Percentiles rank a stretch among this genome's conserved stretches.
phyloP scores from a whole-genome alignment of 164 flowering plant species.

The Houttuynia cordata region DNA sequence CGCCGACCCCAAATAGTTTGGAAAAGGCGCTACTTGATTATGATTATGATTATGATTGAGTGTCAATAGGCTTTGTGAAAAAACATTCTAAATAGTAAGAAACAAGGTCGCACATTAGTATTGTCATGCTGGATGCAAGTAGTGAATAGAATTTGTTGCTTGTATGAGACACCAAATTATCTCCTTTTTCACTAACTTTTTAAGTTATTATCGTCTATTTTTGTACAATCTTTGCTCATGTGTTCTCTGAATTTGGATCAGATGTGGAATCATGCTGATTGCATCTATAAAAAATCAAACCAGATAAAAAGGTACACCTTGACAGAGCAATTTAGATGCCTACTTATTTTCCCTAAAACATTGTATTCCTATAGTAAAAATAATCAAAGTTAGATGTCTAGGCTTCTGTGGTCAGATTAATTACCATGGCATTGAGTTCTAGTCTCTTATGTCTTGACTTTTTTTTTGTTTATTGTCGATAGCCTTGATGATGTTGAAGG shows the following conservation, averaged over 20 bases:
- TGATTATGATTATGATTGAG: no score
- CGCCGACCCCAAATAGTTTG: no score
- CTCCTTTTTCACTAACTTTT: neutral
- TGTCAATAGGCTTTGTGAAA: no score
- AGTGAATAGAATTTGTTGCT: neutral
- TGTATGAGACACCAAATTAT: neutral
- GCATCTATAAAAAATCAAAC: constrained; percentile 73
- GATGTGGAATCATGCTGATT: constrained; percentile 92
- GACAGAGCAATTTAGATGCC: no score
- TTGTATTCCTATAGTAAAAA: no score
- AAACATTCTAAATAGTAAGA: no score
- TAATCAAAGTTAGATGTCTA: no score
- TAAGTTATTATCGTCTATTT: neutral
- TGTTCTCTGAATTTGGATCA: constrained; percentile 22
- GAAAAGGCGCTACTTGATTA: no score
- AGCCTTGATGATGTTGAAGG: constrained; percentile 92
- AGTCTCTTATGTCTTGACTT: neutral
- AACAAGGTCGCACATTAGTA: no score
- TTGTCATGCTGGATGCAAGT: neutral
- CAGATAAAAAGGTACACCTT: constrained; percentile 77
- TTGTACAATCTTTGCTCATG: neutral
- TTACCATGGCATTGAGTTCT: no score
- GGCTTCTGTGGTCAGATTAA: no score
- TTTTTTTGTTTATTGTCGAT: neutral
- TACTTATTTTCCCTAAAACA: no score